Evolutionary conservation across 352 stramenopile species (phyloP).

Genomic region (Pythium diclinum): DNA sequence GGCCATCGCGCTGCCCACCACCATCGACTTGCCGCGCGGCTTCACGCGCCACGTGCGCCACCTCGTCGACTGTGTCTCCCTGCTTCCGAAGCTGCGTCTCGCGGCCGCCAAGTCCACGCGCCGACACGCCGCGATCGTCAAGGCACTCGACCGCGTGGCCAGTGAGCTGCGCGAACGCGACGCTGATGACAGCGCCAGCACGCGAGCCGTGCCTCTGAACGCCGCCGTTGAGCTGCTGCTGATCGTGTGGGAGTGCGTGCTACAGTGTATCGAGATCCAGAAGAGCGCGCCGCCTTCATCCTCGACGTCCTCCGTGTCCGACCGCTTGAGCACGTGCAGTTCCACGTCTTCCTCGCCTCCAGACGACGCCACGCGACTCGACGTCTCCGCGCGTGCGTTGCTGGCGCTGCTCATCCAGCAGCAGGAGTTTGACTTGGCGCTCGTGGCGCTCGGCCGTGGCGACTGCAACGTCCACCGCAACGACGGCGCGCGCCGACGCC

Average conservation of each 20-base stretch:
- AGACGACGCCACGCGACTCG: slow-evolving; percentile 35
- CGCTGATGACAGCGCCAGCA: slow-evolving; percentile 12
- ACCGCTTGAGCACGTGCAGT: slow-evolving; percentile 20
- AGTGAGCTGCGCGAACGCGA: slow-evolving; percentile 16
- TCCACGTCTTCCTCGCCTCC: slow-evolving; percentile 14
- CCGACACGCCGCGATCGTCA: slow-evolving; percentile 23
- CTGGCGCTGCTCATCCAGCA: slow-evolving; percentile 42
- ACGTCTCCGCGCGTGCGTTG: slow-evolving; percentile 37
- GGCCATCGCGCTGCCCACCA: slow-evolving; percentile 9
- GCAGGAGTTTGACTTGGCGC: slow-evolving; percentile 53
- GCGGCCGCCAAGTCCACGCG: slow-evolving; percentile 14
- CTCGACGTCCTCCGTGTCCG: slow-evolving; percentile 2
- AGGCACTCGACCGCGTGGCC: slow-evolving; percentile 26
- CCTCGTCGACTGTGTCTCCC: slow-evolving; percentile 25
- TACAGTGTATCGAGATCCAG: slow-evolving; percentile 41
- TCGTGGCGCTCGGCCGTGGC: slow-evolving; percentile 47
- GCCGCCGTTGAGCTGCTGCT: slow-evolving; percentile 42
- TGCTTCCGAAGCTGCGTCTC: slow-evolving; percentile 15
- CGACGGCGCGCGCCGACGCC: slow-evolving; percentile 19
- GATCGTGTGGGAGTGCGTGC: slow-evolving; percentile 54
- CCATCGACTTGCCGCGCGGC: slow-evolving; percentile 13
- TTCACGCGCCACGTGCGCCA: slow-evolving; percentile 28
- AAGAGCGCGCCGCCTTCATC: background rate
- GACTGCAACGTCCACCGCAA: slow-evolving; percentile 46
- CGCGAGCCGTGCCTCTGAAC: slow-evolving; percentile 32